phyloP scores from a whole-genome alignment of 2,329 filamentous ascomycete species.

The Chaetothyriales sp. region DNA sequence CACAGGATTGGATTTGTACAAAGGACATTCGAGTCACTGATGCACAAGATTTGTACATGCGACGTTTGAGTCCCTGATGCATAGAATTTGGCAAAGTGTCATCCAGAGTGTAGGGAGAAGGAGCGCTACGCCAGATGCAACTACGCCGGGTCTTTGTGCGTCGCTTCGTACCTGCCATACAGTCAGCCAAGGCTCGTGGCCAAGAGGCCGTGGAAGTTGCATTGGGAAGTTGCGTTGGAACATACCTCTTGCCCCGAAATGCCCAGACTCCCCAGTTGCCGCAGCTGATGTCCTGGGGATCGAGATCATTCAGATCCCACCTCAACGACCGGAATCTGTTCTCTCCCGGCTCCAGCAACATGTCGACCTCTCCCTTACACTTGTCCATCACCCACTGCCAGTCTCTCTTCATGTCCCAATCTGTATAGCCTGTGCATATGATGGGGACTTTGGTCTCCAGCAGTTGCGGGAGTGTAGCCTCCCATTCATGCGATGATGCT shows the following conservation, averaged over 20 bases:
- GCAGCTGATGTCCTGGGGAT: conserved; percentile 84
- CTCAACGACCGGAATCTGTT: conserved; percentile 85
- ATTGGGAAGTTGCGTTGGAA: neutral
- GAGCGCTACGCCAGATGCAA: neutral
- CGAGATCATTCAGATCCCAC: conserved; percentile 94
- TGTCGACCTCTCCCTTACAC: conserved; percentile 77
- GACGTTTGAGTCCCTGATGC: too few species aligned
- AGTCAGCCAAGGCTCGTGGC: conserved; percentile 8
- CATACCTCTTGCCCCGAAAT: conserved; percentile 90
- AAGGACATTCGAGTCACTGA: too few species aligned
- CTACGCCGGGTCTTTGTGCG: conserved; percentile 1
- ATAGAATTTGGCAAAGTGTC: neutral
- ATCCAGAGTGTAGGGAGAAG: neutral
- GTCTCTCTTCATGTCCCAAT: conserved; percentile 87
- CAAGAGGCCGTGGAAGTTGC: neutral
- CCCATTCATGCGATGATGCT: conserved; percentile 86
- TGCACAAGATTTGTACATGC: too few species aligned
- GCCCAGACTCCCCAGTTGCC: conserved; percentile 97
- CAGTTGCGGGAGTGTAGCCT: conserved; percentile 73
- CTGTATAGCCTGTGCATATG: conserved; percentile 88
- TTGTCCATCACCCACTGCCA: conserved; percentile 79
- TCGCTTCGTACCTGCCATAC: conserved; percentile 18
- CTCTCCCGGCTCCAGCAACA: conserved; percentile 82
- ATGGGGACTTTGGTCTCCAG: conserved; percentile 93
- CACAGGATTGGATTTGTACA: too few species aligned